Percentiles rank a stretch among this genome's conserved stretches.
phyloP scores from a whole-genome alignment of 495 filamentous ascomycete species.

The Lichenothelia convexa region DNA sequence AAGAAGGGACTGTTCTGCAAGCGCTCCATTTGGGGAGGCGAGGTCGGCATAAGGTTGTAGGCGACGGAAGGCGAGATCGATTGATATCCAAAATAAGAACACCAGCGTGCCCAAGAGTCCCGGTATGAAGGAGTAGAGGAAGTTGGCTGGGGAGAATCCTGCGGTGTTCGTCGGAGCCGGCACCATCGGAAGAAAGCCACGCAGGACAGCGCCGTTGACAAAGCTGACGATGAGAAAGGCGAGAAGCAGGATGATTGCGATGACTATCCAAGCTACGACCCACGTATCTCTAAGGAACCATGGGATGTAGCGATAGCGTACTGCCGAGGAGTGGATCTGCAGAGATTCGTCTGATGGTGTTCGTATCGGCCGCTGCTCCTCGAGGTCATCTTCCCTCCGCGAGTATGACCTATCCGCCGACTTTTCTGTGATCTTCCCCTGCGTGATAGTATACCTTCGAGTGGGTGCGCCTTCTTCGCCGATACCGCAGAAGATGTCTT shows the following conservation, averaged over 20 bases:
- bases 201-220: constrained; percentile 41
- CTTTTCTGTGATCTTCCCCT: constrained; percentile 23
- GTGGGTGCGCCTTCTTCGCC: constrained; percentile 40
- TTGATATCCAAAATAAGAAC: constrained; percentile 58
- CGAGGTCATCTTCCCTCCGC: constrained; percentile 27
- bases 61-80: constrained; percentile 58
- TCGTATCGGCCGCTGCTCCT: constrained; percentile 11
- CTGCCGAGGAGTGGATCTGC: constrained; percentile 27
- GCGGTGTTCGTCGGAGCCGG: constrained; percentile 36
- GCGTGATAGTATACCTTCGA: constrained; percentile 35
- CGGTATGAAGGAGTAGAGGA: constrained; percentile 74
- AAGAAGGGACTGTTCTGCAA: constrained; percentile 50
- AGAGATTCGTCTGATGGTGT: no score
- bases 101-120: constrained; percentile 54
- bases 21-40: constrained; percentile 35
- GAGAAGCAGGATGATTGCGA: constrained; percentile 44
- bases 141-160: constrained; percentile 72
- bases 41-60: constrained; percentile 60
- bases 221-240: constrained; percentile 65
- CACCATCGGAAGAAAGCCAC: constrained; percentile 54
- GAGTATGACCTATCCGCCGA: constrained; percentile 9
- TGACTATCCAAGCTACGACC: constrained; percentile 43
- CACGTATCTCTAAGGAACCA: constrained; percentile 54
- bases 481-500: constrained; percentile 44
- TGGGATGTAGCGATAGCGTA: constrained; percentile 51